Evolutionary conservation across 208 protist genomes (phyloP).

Genomic region (Trypanosoma lewisi): DNA sequence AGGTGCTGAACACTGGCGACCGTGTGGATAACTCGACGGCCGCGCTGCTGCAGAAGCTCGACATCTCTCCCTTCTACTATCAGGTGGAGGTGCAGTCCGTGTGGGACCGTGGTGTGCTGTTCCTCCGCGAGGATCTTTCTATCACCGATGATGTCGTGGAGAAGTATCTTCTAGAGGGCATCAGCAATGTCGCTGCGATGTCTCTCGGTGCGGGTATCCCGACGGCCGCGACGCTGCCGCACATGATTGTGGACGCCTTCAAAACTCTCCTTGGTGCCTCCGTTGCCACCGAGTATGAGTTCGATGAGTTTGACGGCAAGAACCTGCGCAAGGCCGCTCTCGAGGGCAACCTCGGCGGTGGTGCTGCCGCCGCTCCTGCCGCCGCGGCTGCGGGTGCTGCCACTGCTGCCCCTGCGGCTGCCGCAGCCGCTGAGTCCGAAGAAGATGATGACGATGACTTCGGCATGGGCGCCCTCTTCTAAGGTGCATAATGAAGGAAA

Average conservation of each 20-base stretch:
- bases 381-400: slow-evolving; percentile 38
- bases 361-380: slow-evolving; percentile 60
- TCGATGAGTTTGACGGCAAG: slow-evolving; percentile 77
- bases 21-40: slow-evolving; percentile 98
- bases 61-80: slow-evolving; percentile 99
- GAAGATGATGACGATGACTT: slow-evolving; percentile 87
- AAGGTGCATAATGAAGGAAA: not conserved
- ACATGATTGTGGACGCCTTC: slow-evolving; percentile 96
- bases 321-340: slow-evolving; percentile 90
- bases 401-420: slow-evolving; percentile 32
- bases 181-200: slow-evolving; percentile 93
- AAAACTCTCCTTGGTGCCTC: slow-evolving; percentile 97
- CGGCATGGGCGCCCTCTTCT: slow-evolving; percentile 28
- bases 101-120: slow-evolving; percentile 96
- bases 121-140: slow-evolving; percentile 92
- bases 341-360: slow-evolving; percentile 78
- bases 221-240: slow-evolving; percentile 93
- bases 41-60: slow-evolving; percentile 96
- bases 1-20: slow-evolving; percentile 93
- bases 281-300: slow-evolving; percentile 93
- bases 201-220: slow-evolving; percentile 95
- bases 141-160: slow-evolving; percentile 93
- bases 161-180: slow-evolving; percentile 80
- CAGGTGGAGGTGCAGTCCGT: slow-evolving; percentile 91
- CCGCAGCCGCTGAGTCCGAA: slow-evolving; percentile 42